Evolutionary conservation across 2,329 filamentous ascomycete species (phyloP).

Genomic region (Berkeleyomyces rouxiae): DNA sequence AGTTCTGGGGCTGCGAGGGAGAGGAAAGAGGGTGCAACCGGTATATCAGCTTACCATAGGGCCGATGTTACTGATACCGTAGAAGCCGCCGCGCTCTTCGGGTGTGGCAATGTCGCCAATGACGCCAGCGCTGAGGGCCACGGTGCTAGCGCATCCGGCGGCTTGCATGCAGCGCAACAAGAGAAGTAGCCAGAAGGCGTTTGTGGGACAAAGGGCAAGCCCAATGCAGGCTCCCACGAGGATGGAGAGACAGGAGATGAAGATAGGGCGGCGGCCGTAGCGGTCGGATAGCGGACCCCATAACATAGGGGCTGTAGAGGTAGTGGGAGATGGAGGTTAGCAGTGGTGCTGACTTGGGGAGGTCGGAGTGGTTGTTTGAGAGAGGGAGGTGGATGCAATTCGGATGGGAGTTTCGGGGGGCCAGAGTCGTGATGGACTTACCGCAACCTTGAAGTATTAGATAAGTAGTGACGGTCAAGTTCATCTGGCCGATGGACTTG

Average conservation of each 20-base stretch:
- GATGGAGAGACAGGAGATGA: constrained; percentile 19
- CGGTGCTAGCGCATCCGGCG: constrained; percentile 22
- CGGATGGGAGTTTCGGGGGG: not conserved
- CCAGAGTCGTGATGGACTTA: not conserved
- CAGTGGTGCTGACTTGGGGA: not conserved
- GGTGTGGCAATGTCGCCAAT: constrained; percentile 21
- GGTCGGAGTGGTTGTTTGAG: not conserved
- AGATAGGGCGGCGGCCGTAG: constrained; percentile 20
- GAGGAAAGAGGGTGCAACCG: not conserved
- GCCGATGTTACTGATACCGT: constrained; percentile 22
- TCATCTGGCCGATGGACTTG: constrained; percentile 19
- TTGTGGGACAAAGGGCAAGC: constrained; percentile 20
- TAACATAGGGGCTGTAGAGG: constrained; percentile 19
- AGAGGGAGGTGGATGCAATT: not conserved
- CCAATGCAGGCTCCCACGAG: constrained; percentile 21
- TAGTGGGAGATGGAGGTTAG: not conserved
- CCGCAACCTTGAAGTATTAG: constrained; percentile 20
- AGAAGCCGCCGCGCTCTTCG: constrained; percentile 21
- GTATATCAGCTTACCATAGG: constrained; percentile 17
- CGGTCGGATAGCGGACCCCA: constrained; percentile 23
- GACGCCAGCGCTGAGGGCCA: constrained; percentile 21
- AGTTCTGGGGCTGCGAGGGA: not conserved
- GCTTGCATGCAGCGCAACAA: constrained; percentile 20
- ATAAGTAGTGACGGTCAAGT: constrained; percentile 21
- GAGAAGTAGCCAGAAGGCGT: constrained; percentile 21